Evolutionary conservation across 805 yeast species (phyloP).

Genomic region (Suhomyces emberorum): DNA sequence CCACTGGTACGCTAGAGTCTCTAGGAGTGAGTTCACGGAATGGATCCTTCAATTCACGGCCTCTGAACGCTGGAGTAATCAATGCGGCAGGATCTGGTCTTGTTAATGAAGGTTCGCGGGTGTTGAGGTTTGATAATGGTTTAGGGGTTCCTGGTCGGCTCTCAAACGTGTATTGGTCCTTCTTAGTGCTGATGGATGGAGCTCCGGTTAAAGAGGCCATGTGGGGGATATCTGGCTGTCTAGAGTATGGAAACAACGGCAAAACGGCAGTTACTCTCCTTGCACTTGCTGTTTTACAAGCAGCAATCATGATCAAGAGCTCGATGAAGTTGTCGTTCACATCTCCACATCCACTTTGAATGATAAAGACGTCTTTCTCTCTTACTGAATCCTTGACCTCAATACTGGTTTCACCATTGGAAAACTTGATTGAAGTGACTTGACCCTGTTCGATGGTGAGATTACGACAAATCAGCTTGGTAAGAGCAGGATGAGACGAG

Average conservation of each 20-base stretch:
- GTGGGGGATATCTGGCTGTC: constrained; percentile 94
- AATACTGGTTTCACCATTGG: constrained; percentile 93
- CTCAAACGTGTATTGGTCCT: constrained; percentile 45
- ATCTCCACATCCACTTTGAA: constrained; percentile 83
- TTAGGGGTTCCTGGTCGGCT: constrained; percentile 53
- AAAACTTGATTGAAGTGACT: constrained; percentile 58
- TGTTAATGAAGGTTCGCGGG: neutral
- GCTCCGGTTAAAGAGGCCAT: constrained; percentile 64
- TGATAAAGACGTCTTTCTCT: constrained; percentile 91
- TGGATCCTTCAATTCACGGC: constrained; percentile 1
- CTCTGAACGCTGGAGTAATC: neutral
- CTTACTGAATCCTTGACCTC: constrained; percentile 85
- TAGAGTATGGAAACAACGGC: constrained; percentile 91
- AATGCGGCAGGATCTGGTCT: neutral
- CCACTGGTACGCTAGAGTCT: neutral
- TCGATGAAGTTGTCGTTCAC: constrained; percentile 87
- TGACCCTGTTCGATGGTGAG: constrained; percentile 71
- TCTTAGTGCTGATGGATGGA: constrained; percentile 43
- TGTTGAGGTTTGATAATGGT: constrained; percentile 26
- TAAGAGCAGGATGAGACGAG: constrained; percentile 78
- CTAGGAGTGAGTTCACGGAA: constrained; percentile 1
- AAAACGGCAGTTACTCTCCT: constrained; percentile 83
- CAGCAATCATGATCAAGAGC: constrained; percentile 78
- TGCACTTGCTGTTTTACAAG: constrained; percentile 90
- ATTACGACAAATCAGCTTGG: constrained; percentile 70